A percentile compares a stretch with the other conserved stretches of the same genome.
phyloP scores from a whole-genome alignment of 106 monocot genomes.

The Dendrobium nobile region DNA sequence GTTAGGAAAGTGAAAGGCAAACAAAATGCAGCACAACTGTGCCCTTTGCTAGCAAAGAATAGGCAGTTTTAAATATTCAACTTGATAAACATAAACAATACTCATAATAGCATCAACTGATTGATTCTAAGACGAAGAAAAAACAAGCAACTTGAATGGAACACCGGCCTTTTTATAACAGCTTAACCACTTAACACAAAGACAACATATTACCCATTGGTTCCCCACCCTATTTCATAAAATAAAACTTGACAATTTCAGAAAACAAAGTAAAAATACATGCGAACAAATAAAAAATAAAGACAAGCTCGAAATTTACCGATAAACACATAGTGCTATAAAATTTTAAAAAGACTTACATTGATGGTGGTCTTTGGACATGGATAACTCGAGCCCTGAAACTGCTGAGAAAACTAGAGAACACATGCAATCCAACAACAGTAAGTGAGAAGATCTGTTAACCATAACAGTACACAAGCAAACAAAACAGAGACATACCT shows the following conservation, averaged over 20 bases:
- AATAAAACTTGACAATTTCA: neutral
- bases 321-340: neutral
- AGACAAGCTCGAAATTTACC: neutral
- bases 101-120: neutral
- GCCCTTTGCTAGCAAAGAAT: neutral
- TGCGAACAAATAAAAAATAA: neutral
- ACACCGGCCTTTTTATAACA: neutral
- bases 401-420: conserved; percentile 40
- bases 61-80: neutral
- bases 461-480: neutral
- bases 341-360: conserved; percentile 18
- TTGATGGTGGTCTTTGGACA: conserved; percentile 29
- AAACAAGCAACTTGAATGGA: no score
- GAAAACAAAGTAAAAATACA: neutral
- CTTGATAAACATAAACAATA: neutral
- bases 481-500: conserved; percentile 11
- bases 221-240: neutral
- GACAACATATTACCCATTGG: neutral
- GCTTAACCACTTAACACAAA: no score
- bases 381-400: conserved; percentile 33
- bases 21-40: neutral
- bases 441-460: neutral
- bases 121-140: no score
- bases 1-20: neutral
- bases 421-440: neutral